Evolutionary conservation across 1,284 basidiomycete genomes (phyloP).

Genomic region (Puccinia hordei): DNA sequence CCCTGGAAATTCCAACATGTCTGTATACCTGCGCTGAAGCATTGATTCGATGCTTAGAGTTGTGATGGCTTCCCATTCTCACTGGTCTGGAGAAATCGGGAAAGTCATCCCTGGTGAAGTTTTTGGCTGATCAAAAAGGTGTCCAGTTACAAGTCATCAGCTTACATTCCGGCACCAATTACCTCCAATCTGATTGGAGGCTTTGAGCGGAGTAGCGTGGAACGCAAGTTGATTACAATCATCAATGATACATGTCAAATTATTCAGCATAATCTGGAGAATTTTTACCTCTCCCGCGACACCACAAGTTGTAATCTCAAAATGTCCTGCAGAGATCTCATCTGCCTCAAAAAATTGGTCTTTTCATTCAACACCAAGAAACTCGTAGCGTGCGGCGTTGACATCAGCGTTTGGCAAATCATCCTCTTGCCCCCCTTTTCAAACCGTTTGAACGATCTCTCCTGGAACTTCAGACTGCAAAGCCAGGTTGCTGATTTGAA

Average conservation of each 20-base stretch:
- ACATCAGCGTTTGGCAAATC: background rate
- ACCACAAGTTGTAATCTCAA: background rate
- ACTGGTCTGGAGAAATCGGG: slow-evolving; percentile 75
- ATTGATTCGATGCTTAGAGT: slow-evolving; percentile 72
- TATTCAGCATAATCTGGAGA: slow-evolving; percentile 37
- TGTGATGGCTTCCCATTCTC: slow-evolving; percentile 85
- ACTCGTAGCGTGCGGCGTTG: background rate
- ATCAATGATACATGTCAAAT: slow-evolving; percentile 20
- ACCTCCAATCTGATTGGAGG: slow-evolving; percentile 91
- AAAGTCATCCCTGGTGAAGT: slow-evolving; percentile 76
- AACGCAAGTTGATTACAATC: slow-evolving; percentile 49
- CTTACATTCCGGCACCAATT: slow-evolving; percentile 84
- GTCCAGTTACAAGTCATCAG: slow-evolving; percentile 72
- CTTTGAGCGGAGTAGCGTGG: slow-evolving; percentile 76
- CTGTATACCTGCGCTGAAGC: slow-evolving; percentile 67
- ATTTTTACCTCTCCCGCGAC: slow-evolving; percentile 3
- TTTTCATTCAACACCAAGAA: slow-evolving; percentile 33
- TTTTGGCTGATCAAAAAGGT: slow-evolving; percentile 74
- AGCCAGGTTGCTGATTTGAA: slow-evolving; percentile 66
- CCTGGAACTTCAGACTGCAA: slow-evolving; percentile 20
- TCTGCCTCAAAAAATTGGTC: slow-evolving; percentile 27
- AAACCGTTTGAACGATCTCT: slow-evolving; percentile 27
- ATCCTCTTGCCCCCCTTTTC: background rate
- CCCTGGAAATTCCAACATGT: slow-evolving; percentile 16
- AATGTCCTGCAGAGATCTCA: slow-evolving; percentile 33